Evolutionary conservation across 2,329 filamentous ascomycete genomes (phyloP).

Genomic region (Cladophialophora psammophila): DNA sequence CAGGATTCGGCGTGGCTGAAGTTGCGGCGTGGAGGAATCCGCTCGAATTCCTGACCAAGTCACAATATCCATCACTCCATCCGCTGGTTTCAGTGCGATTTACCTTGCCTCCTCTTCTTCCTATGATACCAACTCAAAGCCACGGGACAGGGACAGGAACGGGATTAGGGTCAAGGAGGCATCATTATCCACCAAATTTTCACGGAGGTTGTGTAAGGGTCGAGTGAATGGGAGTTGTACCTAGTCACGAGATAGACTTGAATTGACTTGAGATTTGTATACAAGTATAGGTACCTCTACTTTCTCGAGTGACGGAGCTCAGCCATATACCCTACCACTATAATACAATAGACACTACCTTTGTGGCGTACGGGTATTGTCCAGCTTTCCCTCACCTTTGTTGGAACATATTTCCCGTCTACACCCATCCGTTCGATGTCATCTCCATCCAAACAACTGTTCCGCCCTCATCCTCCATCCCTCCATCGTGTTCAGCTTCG

Average conservation of each 20-base stretch:
- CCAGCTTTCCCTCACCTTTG: not conserved
- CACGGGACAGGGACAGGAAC: not conserved
- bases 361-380: not conserved
- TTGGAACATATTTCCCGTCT: conserved; percentile 15
- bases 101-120: not conserved
- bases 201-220: not conserved
- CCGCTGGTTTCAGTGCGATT: not conserved
- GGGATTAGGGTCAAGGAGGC: not conserved
- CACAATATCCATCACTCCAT: not conserved
- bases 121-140: not conserved
- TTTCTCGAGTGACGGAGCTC: not conserved
- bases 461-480: conserved; percentile 65
- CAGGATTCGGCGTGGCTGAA: not conserved
- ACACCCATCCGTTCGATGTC: conserved; percentile 11
- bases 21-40: not conserved
- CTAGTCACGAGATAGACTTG: conserved; percentile 17
- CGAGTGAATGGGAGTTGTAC: conserved; percentile 8
- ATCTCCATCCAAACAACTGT: conserved; percentile 45
- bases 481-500: conserved; percentile 70
- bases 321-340: not conserved
- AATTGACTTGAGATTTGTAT: conserved; percentile 22
- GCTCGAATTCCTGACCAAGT: not conserved
- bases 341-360: not conserved
- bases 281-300: not conserved
- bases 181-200: not conserved